Evolutionary conservation across 1,284 basidiomycete species (phyloP).

Genomic region (Apiotrichum veenhuisii): DNA sequence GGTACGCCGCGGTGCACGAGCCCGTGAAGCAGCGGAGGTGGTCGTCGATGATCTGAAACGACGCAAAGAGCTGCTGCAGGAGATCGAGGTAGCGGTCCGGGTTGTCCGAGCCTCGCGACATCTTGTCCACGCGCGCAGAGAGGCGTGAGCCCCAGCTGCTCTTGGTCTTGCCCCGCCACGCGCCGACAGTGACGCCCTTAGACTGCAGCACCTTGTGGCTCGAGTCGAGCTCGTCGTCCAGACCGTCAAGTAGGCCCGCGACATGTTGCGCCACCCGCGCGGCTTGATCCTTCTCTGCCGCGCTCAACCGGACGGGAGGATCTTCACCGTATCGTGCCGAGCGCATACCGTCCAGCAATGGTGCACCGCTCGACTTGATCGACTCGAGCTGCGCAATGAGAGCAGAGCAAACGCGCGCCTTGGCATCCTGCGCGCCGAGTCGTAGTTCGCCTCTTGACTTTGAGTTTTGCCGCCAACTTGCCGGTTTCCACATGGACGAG

Average conservation of each 20-base stretch:
- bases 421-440: constrained; percentile 34
- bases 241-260: constrained; percentile 55
- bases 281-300: constrained; percentile 14
- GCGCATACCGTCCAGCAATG: constrained; percentile 51
- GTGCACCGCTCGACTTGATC: constrained; percentile 48
- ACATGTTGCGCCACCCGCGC: constrained; percentile 60
- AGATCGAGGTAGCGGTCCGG: constrained; percentile 78
- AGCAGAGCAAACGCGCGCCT: constrained; percentile 30
- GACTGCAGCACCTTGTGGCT: constrained; percentile 86
- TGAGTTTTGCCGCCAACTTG: constrained; percentile 14
- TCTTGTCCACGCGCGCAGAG: constrained; percentile 77
- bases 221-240: constrained; percentile 78
- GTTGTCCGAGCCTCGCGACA: constrained; percentile 84
- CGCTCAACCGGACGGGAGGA: constrained; percentile 9
- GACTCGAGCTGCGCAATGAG: constrained; percentile 29
- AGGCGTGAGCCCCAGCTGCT: constrained; percentile 72
- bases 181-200: constrained; percentile 62
- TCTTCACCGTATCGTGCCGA: constrained; percentile 59
- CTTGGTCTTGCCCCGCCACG: constrained; percentile 67
- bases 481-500: constrained; percentile 69
- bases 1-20: constrained; percentile 61
- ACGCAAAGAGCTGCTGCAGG: constrained; percentile 68
- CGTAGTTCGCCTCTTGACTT: constrained; percentile 65
- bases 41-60: constrained; percentile 77
- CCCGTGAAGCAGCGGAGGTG: constrained; percentile 69